Conservation (phyloP, 441 rosid species). For the Arabidopsis hybrid region DNA sequence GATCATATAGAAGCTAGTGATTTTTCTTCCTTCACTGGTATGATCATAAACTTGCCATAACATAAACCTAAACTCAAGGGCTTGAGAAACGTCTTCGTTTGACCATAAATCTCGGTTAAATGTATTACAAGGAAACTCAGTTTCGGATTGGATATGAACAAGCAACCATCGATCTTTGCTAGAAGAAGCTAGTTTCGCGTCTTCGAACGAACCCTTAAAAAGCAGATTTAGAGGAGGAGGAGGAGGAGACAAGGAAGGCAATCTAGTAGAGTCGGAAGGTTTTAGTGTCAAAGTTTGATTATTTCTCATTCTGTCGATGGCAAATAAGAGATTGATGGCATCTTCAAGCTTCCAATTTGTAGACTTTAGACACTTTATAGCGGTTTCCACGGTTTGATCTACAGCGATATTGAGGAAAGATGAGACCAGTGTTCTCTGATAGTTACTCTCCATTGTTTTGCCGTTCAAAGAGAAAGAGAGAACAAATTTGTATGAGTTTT, state of each 20-base stretch:
- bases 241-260: conserved; percentile 61
- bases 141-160: conserved; percentile 11
- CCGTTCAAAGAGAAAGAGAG: too few species aligned
- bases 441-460: conserved; percentile 21
- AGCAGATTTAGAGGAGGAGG: conserved; percentile 56
- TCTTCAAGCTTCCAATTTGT: conserved; percentile 16
- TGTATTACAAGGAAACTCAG: neutral
- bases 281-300: conserved; percentile 21
- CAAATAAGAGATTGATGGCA: conserved; percentile 32
- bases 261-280: conserved; percentile 42
- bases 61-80: neutral
- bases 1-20: neutral
- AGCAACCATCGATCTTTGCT: conserved; percentile 10
- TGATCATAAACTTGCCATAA: conserved; percentile 29
- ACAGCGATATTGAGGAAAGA: conserved; percentile 82
- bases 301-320: neutral
- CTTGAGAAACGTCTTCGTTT: neutral
- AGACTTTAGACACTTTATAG: conserved; percentile 67
- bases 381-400: conserved; percentile 73
- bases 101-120: conserved; percentile 28
- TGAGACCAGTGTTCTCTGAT: conserved; percentile 61
- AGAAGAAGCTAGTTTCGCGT: neutral
- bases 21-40: neutral
- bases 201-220: conserved; percentile 15
- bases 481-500: neutral